Evolutionary conservation across 352 stramenopile genomes (phyloP), one percentile per base, ranked within the genome.

Genomic region (Globisporangium okanoganense): DNA sequence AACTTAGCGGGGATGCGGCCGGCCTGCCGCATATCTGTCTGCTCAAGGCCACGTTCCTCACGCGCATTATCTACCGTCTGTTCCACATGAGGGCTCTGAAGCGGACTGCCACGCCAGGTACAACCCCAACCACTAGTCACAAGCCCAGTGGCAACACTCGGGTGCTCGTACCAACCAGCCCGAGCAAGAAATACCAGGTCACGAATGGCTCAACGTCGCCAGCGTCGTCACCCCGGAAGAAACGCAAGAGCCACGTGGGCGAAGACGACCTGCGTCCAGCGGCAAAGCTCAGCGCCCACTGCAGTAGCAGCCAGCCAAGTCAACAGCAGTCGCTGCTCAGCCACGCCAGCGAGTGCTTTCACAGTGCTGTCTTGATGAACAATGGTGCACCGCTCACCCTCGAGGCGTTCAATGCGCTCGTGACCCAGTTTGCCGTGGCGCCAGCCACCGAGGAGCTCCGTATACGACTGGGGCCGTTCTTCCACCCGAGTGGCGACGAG

Each of bases 21-120:
- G 20, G 27, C 2, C 16, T 51, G 8, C 58, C 56, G 25, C 76
- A 71, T 36, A 40, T 88, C 18, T 90, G 80, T 36, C 62, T 72
- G 6, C 45, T 90, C 1, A 88, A 88, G 36, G 78, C 76, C 5
- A 71, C 70, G 3, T 90, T 82, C 53, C 45, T 88, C 13, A 71
- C 71, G 20, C 64, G 80, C n/a, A 67, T 71, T 6, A 69, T 87
- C 36, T 88, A 73, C 56, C 72, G 78, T 3, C 45, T 80, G 4
- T 52, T 87, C 4, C 68, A 73, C 36, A 66, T 84, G 10, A 85
- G 79, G 41, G 58, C 24, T 4, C 18, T 44, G 16, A 66, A 67
- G 29, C 38, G 56, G 10, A 12, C 33, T 2, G n/a, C 47, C 24
- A 53, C 69, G 44, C 16, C 66, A 54, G 14, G 47, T 5, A 16